A percentile compares a stretch with the other conserved stretches of the same genome.
These are phyloP conservation scores for Candida quercuum DNA, from an alignment of 805 yeast species.

Conservation along the genomic window DNA sequence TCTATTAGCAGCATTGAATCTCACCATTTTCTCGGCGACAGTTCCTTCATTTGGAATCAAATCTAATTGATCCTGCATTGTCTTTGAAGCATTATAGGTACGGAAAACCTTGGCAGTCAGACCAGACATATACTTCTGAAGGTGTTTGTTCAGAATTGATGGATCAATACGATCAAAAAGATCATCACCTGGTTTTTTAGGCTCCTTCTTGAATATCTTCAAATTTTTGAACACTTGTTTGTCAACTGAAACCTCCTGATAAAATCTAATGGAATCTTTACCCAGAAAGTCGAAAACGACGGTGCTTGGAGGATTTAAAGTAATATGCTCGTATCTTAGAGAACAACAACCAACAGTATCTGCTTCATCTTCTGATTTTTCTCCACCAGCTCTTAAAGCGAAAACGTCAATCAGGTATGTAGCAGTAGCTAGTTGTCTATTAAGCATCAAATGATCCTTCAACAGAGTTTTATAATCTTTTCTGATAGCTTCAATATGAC, in stretches of 20 bases:
- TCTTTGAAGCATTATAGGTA: conserved; percentile 93
- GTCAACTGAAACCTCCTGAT: conserved; percentile 90
- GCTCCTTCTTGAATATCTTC: conserved; percentile 79
- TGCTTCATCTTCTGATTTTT: conserved; percentile 94
- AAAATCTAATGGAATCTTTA: conserved; percentile 88
- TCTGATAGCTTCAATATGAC: conserved; percentile 68
- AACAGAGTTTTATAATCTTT: conserved; percentile 65
- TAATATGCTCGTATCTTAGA: conserved; percentile 81
- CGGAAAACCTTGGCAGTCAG: conserved; percentile 95
- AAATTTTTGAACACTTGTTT: conserved; percentile 88
- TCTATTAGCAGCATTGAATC: conserved; percentile 91
- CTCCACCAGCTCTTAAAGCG: conserved; percentile 97
- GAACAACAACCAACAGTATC: conserved; percentile 99
- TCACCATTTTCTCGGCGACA: conserved; percentile 79
- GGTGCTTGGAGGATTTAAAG: conserved; percentile 76
- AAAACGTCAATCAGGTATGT: conserved; percentile 87
- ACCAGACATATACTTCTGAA: conserved; percentile 88
- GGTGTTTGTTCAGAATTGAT: conserved; percentile 71
- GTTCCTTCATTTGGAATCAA: conserved; percentile 82
- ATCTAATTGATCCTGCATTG: conserved; percentile 94
- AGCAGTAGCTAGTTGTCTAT: conserved; percentile 90
- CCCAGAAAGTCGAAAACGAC: conserved; percentile 92
- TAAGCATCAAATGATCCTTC: conserved; percentile 72
- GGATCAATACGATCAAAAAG: conserved; percentile 90
- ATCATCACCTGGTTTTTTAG: conserved; percentile 89